Conservation (phyloP, 768 basidiomycete species). For the Lentinula boryana region DNA sequence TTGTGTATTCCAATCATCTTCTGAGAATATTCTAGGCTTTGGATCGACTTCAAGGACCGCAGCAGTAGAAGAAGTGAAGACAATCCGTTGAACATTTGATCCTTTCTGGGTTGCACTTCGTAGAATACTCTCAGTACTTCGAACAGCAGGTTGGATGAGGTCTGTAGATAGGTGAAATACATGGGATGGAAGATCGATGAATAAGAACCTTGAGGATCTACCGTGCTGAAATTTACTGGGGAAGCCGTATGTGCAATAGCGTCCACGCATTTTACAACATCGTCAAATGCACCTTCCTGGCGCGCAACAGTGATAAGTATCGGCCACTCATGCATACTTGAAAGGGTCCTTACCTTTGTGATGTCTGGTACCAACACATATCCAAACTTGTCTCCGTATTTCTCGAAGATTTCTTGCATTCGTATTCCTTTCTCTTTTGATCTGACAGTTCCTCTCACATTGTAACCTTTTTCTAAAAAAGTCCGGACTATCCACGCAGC, state of each 20-base stretch:
- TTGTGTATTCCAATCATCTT: constrained; percentile 58
- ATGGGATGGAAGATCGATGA: not conserved
- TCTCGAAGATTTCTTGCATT: constrained; percentile 46
- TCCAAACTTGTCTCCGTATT: constrained; percentile 54
- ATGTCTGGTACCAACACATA: constrained; percentile 69
- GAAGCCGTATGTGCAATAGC: constrained; percentile 53
- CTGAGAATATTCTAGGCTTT: constrained; percentile 29
- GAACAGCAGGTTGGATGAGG: constrained; percentile 24
- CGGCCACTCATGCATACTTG: not conserved
- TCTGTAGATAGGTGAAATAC: constrained; percentile 22
- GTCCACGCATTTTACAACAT: constrained; percentile 54
- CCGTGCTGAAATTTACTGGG: constrained; percentile 33
- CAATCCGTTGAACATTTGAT: constrained; percentile 44
- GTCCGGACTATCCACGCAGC: constrained; percentile 32
- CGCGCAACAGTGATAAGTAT: not conserved
- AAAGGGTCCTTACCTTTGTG: constrained; percentile 27
- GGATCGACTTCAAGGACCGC: constrained; percentile 29
- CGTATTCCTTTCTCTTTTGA: constrained; percentile 52
- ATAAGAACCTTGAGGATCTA: constrained; percentile 24
- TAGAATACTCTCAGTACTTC: constrained; percentile 30
- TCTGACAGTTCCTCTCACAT: constrained; percentile 64
- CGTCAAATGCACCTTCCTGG: constrained; percentile 51
- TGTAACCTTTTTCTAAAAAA: constrained; percentile 56
- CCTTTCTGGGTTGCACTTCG: constrained; percentile 28
- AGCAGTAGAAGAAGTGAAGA: constrained; percentile 61